phyloP scores from a whole-genome alignment of 192 early-diverging fungal species.

The Mortierella claussenii region DNA sequence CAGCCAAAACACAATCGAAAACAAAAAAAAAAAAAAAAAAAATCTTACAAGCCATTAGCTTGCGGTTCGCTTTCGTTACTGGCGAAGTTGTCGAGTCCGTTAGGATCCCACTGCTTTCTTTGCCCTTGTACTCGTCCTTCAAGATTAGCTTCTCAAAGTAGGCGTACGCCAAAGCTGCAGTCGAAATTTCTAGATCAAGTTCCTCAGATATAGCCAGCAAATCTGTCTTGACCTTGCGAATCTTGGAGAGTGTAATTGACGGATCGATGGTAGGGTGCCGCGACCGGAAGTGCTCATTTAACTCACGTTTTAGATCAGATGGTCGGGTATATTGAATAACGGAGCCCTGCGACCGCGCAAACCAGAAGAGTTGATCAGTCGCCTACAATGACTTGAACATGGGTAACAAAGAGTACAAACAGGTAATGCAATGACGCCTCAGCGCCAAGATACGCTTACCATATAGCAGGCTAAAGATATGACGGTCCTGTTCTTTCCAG shows the following conservation, averaged over 20 bases:
- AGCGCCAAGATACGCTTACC: conserved; percentile 47
- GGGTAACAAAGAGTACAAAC: background rate
- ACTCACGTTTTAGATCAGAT: conserved; percentile 86
- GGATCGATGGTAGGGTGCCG: conserved; percentile 84
- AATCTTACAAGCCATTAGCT: conserved; percentile 29
- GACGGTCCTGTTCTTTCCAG: conserved; percentile 77
- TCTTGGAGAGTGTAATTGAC: conserved; percentile 87
- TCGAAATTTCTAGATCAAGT: conserved; percentile 89
- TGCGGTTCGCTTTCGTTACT: conserved; percentile 41
- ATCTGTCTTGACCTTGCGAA: conserved; percentile 81
- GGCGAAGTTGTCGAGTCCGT: conserved; percentile 23
- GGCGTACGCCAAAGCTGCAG: conserved; percentile 87
- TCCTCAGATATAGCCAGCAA: conserved; percentile 75
- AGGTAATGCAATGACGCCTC: background rate
- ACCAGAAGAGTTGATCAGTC: background rate
- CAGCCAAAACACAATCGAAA: too few relatives aligned
- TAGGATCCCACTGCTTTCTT: conserved; percentile 9
- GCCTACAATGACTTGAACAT: too few relatives aligned
- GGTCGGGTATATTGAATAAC: conserved; percentile 85
- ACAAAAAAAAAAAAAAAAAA: too few relatives aligned
- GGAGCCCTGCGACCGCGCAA: conserved; percentile 64
- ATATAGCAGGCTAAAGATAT: conserved; percentile 85
- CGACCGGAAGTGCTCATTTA: conserved; percentile 86
- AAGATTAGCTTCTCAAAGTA: conserved; percentile 96
- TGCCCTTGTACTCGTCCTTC: conserved; percentile 64